phyloP scores from a whole-genome alignment of 2,329 filamentous ascomycete genomes.

The Ustulina deusta region DNA sequence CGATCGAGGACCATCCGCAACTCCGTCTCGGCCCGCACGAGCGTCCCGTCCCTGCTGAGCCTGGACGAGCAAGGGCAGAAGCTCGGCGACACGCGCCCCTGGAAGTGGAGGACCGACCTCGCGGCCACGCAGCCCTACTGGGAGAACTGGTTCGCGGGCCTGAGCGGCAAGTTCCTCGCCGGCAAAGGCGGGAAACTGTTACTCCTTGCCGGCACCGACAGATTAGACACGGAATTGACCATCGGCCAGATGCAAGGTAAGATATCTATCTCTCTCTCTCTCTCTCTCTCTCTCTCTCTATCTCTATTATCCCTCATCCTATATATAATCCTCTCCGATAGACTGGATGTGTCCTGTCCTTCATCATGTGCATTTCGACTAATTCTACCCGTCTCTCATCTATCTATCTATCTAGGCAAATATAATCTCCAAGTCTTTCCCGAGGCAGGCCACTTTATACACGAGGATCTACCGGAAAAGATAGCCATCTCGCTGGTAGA shows the following conservation, averaged over 20 bases:
- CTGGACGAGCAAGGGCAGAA: conserved; percentile 36
- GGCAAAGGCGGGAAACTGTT: conserved; percentile 70
- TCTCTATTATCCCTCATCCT: background rate
- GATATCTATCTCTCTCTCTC: conserved; percentile 39
- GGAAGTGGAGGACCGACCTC: conserved; percentile 89
- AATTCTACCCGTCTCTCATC: background rate
- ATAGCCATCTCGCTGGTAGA: conserved; percentile 87
- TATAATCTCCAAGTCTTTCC: conserved; percentile 96
- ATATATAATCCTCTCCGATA: conserved; percentile 20
- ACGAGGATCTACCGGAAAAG: conserved; percentile 93
- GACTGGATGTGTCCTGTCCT: background rate
- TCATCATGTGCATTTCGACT: background rate
- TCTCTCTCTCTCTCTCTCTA: conserved; percentile 18
- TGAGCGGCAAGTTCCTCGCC: conserved; percentile 88
- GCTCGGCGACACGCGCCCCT: conserved; percentile 61
- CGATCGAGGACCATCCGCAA: conserved; percentile 89
- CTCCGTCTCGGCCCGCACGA: conserved; percentile 82
- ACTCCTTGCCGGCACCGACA: conserved; percentile 51
- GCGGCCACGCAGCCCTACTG: conserved; percentile 88
- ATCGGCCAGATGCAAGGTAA: conserved; percentile 55
- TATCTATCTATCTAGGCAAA: conserved; percentile 71
- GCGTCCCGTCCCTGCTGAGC: conserved; percentile 82
- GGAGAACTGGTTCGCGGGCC: conserved; percentile 91
- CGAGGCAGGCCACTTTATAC: conserved; percentile 95
- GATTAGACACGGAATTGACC: conserved; percentile 53